Base-by-base conservation (phyloP, 2,329 filamentous ascomycete species). In the Diaporthe longicolla region DNA sequence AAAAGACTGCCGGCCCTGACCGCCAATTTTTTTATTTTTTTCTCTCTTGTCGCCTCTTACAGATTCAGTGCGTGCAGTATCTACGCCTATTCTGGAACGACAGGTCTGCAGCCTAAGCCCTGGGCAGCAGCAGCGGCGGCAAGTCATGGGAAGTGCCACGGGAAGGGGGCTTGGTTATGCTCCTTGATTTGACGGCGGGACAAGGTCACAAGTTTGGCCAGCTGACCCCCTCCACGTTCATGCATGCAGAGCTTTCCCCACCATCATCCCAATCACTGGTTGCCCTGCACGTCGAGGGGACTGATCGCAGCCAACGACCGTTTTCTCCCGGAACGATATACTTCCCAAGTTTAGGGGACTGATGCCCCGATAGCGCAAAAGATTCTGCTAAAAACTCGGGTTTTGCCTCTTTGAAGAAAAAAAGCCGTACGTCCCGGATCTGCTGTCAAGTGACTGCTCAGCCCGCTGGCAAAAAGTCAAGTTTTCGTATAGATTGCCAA, bases 221-320 rank as follows among this genome's bases (percentile, higher is more conserved):
- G 70, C 70, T 71, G 70, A 71, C 70, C 70, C 70, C 70, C 69
- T 59, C 57, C 57, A 71, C 45, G 70, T 71, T 71, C 70, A 71
- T 71, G 70, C 70, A 71, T 40, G 37, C 70, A 68, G 63, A 32
- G 32, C 63, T 54, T 68, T 68, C 63, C 63, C 63, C 63, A 68
- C 63, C 63, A 68, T 40, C 63, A 54, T 71, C 70, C 70, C 70
- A 59, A 61, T 61, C 70, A 71, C 63, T 13, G 35, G 50, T 63
- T 58, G 63, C 63, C 63, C 58, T 71, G 69, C 57, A 63, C 37
- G 45, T 35, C 57, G 57, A 50, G 43, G 9, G 48, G 48, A 68
- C 21, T 40, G 57, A 71, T 71, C 70, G 55, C 63, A 45, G 63
- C 45, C 48, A 40, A 29, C 70, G 70, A 63, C 70, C 70, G 70